Conservation (phyloP, 1,284 basidiomycete species). For the Apiotrichum mycotoxinovorans region DNA sequence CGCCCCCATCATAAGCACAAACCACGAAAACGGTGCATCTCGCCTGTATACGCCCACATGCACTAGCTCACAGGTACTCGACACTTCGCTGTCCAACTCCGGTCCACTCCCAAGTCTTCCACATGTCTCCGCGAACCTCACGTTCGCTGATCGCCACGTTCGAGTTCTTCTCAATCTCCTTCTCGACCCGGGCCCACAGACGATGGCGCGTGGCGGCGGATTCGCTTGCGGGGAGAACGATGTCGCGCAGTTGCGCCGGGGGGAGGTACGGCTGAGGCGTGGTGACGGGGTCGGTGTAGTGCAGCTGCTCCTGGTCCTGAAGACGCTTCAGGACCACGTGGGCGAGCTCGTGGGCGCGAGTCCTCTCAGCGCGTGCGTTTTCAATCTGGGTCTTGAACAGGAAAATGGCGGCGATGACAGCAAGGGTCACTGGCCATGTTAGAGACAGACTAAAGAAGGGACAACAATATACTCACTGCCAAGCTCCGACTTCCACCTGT, state of each 20-base stretch:
- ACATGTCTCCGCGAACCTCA: slow-evolving; percentile 72
- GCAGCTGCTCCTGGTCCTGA: slow-evolving; percentile 63
- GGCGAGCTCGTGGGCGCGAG: slow-evolving; percentile 70
- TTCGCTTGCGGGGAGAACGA: slow-evolving; percentile 77
- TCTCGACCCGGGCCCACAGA: slow-evolving; percentile 83
- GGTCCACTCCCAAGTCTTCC: slow-evolving; percentile 57
- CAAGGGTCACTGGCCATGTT: slow-evolving; percentile 32
- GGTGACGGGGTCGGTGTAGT: slow-evolving; percentile 78
- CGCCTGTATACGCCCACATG: too few relatives aligned
- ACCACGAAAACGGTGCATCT: not conserved
- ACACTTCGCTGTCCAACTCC: slow-evolving; percentile 19
- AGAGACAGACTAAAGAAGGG: slow-evolving; percentile 3
- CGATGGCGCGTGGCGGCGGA: slow-evolving; percentile 64
- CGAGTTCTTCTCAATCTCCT: slow-evolving; percentile 85
- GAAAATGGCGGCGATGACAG: slow-evolving; percentile 41
- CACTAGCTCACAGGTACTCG: not conserved
- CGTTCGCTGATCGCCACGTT: slow-evolving; percentile 87
- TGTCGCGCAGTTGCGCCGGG: slow-evolving; percentile 84
- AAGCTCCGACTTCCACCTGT: slow-evolving; percentile 65
- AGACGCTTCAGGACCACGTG: slow-evolving; percentile 74
- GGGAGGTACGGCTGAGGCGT: slow-evolving; percentile 77
- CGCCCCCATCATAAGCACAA: too few relatives aligned
- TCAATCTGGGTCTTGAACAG: slow-evolving; percentile 51
- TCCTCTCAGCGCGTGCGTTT: slow-evolving; percentile 61
- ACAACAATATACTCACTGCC: slow-evolving; percentile 56